phyloP scores from a whole-genome alignment of 2,329 filamentous ascomycete species.

The Aspergillus ochraceoroseus region DNA sequence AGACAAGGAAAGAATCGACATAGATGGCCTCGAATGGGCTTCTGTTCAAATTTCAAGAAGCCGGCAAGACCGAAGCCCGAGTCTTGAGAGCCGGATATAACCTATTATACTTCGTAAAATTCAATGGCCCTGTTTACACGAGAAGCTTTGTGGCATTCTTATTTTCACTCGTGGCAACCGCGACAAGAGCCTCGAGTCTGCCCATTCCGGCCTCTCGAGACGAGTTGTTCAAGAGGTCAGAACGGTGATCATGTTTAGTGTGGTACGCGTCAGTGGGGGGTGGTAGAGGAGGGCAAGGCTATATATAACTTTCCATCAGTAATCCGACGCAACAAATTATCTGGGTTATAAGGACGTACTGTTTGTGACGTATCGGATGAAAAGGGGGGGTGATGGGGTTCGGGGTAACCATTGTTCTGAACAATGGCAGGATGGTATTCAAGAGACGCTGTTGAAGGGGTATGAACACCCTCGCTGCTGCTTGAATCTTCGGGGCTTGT shows the following conservation, averaged over 20 bases:
- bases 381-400: constrained; percentile 38
- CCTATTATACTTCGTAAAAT: too few relatives aligned
- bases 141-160: constrained; percentile 35
- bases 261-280: constrained; percentile 31
- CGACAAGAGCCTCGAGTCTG: constrained; percentile 48
- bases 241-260: constrained; percentile 27
- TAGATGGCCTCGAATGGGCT: too few relatives aligned
- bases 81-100: too few relatives aligned
- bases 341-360: constrained; percentile 35
- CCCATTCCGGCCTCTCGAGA: constrained; percentile 41
- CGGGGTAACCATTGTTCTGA: constrained; percentile 46
- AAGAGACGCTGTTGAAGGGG: constrained; percentile 45
- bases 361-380: constrained; percentile 37
- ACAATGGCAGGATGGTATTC: constrained; percentile 49
- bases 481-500: constrained; percentile 48
- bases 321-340: constrained; percentile 25
- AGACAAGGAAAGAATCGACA: constrained; percentile 14
- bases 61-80: too few relatives aligned
- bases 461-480: constrained; percentile 47
- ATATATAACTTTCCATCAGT: constrained; percentile 31
- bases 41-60: too few relatives aligned
- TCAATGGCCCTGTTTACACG: constrained; percentile 16
- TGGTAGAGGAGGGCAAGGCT: constrained; percentile 33
- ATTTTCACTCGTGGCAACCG: constrained; percentile 48
- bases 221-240: constrained; percentile 28